A percentile compares a stretch with the other conserved stretches of the same genome.
These are phyloP conservation scores for Beauveria sp. DNA, from an alignment of 2,329 filamentous ascomycete genomes.

Conservation along the genomic window DNA sequence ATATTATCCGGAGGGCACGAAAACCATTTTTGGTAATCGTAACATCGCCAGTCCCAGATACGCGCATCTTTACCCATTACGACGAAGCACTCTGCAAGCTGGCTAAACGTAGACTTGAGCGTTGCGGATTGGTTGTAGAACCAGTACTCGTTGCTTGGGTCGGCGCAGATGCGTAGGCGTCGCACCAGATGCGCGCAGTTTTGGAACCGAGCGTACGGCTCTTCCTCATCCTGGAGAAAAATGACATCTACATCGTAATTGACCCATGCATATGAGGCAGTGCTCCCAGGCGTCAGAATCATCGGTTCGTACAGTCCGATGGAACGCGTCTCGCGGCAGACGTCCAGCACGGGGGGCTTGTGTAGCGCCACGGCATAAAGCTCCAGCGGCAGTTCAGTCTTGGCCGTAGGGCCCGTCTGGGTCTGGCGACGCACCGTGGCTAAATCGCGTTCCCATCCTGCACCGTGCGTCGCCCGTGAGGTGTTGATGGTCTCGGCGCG, in stretches of 20 bases:
- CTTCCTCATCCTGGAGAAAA: neutral
- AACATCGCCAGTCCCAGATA: neutral
- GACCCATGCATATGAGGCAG: neutral
- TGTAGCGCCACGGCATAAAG: neutral
- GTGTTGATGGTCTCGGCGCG: neutral
- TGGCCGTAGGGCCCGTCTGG: neutral
- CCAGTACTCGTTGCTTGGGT: neutral
- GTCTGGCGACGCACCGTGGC: neutral
- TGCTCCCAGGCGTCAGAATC: neutral
- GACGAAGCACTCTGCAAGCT: neutral
- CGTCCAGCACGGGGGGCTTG: neutral
- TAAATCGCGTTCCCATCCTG: neutral
- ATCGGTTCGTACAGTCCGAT: neutral
- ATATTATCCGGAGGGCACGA: neutral
- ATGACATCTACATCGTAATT: neutral
- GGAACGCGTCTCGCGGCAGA: neutral
- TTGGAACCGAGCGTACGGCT: neutral
- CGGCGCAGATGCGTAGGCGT: neutral
- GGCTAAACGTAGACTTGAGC: neutral
- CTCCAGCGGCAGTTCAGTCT: neutral
- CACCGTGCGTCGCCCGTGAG: neutral
- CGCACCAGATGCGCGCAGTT: neutral
- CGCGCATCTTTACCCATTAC: neutral
- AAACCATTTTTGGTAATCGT: neutral
- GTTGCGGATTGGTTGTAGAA: neutral